phyloP scores from a whole-genome alignment of 2,329 filamentous ascomycete genomes.

The Thielaviopsis musarum region DNA sequence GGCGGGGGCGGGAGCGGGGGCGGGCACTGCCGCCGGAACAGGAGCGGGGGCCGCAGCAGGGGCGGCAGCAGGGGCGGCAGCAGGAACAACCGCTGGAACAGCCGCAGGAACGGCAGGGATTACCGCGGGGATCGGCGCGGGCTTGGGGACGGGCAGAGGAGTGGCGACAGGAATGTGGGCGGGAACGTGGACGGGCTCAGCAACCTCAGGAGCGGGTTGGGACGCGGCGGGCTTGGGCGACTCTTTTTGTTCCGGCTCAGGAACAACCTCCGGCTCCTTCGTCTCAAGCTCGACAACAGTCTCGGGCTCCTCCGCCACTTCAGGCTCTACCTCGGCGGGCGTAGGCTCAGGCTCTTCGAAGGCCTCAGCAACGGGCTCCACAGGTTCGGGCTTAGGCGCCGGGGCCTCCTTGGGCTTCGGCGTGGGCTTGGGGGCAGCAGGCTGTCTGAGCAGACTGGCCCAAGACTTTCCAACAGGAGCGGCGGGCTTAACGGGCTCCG shows the following conservation, averaged over 20 bases:
- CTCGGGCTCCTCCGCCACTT: background rate
- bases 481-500: conserved; percentile 24
- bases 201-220: conserved; percentile 20
- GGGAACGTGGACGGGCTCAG: conserved; percentile 42
- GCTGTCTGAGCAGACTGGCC: conserved; percentile 57
- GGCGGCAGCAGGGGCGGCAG: conserved; percentile 57
- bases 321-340: conserved; percentile 13
- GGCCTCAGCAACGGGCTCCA: conserved; percentile 18
- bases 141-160: conserved; percentile 61
- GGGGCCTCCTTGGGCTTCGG: conserved; percentile 36
- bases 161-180: conserved; percentile 55
- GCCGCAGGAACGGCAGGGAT: conserved; percentile 50
- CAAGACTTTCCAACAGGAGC: conserved; percentile 41
- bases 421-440: conserved; percentile 39
- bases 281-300: background rate
- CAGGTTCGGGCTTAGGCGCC: conserved; percentile 25
- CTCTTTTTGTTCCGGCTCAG: conserved; percentile 20
- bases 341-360: conserved; percentile 9
- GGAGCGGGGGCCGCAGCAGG: conserved; percentile 60
- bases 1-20: conserved; percentile 48
- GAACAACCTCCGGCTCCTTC: conserved; percentile 20
- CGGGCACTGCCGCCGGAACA: conserved; percentile 48
- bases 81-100: conserved; percentile 63
- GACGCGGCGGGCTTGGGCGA: conserved; percentile 20
- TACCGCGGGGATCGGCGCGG: conserved; percentile 59